Evolutionary conservation across 2,329 filamentous ascomycete species (phyloP).

Genomic region (Diaporthe amygdali): DNA sequence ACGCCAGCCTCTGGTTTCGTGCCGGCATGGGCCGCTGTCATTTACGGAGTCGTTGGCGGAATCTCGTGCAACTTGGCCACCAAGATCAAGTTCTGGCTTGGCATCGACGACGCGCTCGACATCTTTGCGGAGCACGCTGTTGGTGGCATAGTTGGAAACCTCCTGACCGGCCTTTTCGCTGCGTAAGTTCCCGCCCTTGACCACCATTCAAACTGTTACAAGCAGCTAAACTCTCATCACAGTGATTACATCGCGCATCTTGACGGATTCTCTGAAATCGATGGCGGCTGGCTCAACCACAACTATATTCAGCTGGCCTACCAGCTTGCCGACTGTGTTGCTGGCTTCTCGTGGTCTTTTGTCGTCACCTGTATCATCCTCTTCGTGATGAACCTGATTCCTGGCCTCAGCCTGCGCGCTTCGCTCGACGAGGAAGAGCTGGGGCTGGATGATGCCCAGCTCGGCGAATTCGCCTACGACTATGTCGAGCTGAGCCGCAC

Average conservation of each 20-base stretch:
- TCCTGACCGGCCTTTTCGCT: slow-evolving; percentile 79
- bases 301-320: slow-evolving; percentile 75
- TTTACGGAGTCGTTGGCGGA: slow-evolving; percentile 64
- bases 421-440: slow-evolving; percentile 71
- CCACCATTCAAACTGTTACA: background rate
- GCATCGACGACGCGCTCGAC: slow-evolving; percentile 86
- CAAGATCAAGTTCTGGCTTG: slow-evolving; percentile 77
- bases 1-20: slow-evolving; percentile 85
- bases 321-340: slow-evolving; percentile 71
- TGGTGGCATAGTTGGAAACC: slow-evolving; percentile 80
- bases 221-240: slow-evolving; percentile 18
- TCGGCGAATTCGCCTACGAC: slow-evolving; percentile 84
- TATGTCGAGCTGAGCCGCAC: slow-evolving; percentile 76
- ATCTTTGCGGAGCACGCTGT: slow-evolving; percentile 90
- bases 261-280: slow-evolving; percentile 65
- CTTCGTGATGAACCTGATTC: slow-evolving; percentile 73
- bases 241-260: slow-evolving; percentile 75
- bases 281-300: slow-evolving; percentile 74
- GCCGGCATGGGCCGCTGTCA: slow-evolving; percentile 65
- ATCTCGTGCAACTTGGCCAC: slow-evolving; percentile 83
- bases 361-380: slow-evolving; percentile 71
- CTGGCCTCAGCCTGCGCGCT: slow-evolving; percentile 72
- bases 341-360: slow-evolving; percentile 71
- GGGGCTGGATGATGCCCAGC: slow-evolving; percentile 75
- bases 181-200: slow-evolving; percentile 51